Conservation (phyloP, 2,329 filamentous ascomycete genomes). For the Graphiopsis chlorocephala region DNA sequence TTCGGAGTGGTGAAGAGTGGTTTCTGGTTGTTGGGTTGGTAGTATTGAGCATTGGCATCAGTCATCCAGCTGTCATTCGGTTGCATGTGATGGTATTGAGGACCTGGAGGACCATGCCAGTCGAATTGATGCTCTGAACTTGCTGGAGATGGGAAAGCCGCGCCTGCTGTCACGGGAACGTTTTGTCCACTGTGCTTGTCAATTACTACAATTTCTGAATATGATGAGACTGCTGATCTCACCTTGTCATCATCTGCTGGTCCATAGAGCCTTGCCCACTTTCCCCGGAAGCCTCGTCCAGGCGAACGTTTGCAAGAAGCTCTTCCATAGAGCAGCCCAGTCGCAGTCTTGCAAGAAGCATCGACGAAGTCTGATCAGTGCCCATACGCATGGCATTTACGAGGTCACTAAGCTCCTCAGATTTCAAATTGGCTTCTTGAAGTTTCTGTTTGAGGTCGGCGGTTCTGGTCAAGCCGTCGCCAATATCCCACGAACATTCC, state of each 20-base stretch:
- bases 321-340: background rate
- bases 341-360: constrained; percentile 10
- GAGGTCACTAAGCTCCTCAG: constrained; percentile 6
- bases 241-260: background rate
- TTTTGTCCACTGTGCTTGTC: background rate
- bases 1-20: background rate
- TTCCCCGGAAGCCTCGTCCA: background rate
- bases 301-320: background rate
- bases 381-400: constrained; percentile 8
- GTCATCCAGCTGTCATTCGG: background rate
- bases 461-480: constrained; percentile 14
- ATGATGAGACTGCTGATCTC: background rate
- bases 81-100: background rate
- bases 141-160: background rate
- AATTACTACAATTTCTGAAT: background rate
- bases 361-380: constrained; percentile 10
- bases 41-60: background rate
- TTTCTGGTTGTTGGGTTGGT: background rate
- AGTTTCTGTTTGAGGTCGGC: constrained; percentile 12
- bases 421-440: background rate
- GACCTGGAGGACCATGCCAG: background rate
- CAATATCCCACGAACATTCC: constrained; percentile 14
- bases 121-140: background rate
- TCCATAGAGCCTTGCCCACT: background rate
- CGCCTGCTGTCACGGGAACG: background rate